Percentiles rank a stretch among this genome's conserved stretches.
Conservation (phyloP, 2,329 filamentous ascomycete species). For the Phialophora expanda region DNA sequence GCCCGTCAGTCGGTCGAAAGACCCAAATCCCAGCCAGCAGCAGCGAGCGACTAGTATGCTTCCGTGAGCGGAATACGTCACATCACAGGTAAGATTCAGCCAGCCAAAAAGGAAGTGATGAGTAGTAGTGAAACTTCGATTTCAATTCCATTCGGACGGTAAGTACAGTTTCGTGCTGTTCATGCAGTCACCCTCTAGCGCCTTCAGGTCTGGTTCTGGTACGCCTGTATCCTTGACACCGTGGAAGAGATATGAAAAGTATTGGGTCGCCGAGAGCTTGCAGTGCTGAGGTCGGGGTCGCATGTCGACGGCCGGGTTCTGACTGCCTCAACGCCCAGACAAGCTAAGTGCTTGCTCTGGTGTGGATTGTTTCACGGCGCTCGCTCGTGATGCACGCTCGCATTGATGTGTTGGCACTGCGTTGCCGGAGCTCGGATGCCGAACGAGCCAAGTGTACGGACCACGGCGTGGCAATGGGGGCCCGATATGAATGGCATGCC, state of each 20-base stretch:
- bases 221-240: not conserved
- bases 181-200: constrained; percentile 19
- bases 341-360: not conserved
- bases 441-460: not conserved
- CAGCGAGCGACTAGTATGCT: too few relatives aligned
- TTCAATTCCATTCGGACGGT: not conserved
- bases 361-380: not conserved
- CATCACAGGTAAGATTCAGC: not conserved
- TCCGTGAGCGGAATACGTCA: not conserved
- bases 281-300: not conserved
- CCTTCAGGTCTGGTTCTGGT: not conserved
- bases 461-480: not conserved
- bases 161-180: not conserved
- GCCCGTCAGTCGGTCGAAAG: too few relatives aligned
- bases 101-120: not conserved
- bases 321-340: not conserved
- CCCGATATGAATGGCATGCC: not conserved
- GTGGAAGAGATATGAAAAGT: constrained; percentile 3
- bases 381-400: not conserved
- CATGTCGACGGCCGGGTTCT: not conserved
- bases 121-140: not conserved
- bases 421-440: not conserved
- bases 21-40: too few relatives aligned
- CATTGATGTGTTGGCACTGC: constrained; percentile 7
- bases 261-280: constrained; percentile 2